Evolutionary conservation across 2,329 filamentous ascomycete species (phyloP), one percentile per base, ranked within the genome.

Genomic region (Fusarium hostae): DNA sequence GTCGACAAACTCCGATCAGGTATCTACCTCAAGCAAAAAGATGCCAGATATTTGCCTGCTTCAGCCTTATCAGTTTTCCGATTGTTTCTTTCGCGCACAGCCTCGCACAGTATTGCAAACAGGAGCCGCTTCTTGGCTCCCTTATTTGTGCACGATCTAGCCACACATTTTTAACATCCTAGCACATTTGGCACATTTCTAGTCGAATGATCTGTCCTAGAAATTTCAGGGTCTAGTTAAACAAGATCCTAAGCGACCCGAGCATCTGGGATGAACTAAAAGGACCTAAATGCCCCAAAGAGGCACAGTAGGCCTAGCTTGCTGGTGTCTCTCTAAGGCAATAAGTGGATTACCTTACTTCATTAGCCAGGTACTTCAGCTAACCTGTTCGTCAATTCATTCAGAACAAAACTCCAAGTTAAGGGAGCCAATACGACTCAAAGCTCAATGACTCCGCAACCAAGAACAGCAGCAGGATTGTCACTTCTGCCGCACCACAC

Each of bases 211-310:
- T 75, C 71, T 68, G 69, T 75, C 66, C 70, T 62, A 68, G 70
- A 73, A 70, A 67, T 64, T 73, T 76, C 78, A 75, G 77, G 77
- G 76, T 77, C 75, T 68, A 68, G 65, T 68, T 75, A 77, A 76
- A 78, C 75, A 80, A 79, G 79, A 81, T 81, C 79, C 80, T 77
- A 78, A 78, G 77, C 77, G 81, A 82, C 79, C 81, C 81, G 74
- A 77, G 70, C 73, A 75, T 77, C 76, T 76, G 81, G 81, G 79
- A 82, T 76, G 76, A 79, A 80, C 81, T 82, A 82, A 80, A 79
- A 77, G 74, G 78, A 73, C 70, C 75, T 68, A 72, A 68, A 77
- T 76, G 75, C 68, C 74, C 73, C 70, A 76, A 76, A 72, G 72
- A 73, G 78, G 79, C 79, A 79, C 78, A 79, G 77, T 75, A 72